Conservation (phyloP, 164 flowering plant genomes). For the Tinospora cordifolia region DNA sequence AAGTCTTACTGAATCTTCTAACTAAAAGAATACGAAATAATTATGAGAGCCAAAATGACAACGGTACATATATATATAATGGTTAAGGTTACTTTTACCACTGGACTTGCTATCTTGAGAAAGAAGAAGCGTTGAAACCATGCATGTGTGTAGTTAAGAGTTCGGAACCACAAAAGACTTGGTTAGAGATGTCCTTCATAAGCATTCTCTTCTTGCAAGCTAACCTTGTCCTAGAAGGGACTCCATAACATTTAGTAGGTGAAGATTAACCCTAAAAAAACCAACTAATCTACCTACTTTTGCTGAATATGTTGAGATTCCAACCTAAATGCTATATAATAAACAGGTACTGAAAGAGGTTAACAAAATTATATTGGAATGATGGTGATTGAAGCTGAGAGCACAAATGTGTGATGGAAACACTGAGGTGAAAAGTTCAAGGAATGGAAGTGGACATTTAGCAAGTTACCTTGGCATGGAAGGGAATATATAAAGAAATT, state of each 20-base stretch:
- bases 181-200: background rate
- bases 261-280: slow-evolving; percentile 7
- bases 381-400: background rate
- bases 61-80: too few species aligned
- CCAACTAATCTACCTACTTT: slow-evolving; percentile 17
- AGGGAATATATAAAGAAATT: background rate
- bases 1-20: too few species aligned
- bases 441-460: background rate
- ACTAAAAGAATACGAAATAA: too few species aligned
- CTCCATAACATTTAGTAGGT: slow-evolving; percentile 16
- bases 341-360: background rate
- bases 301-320: slow-evolving; percentile 8
- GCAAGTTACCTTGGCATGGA: background rate
- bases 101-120: background rate
- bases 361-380: background rate
- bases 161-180: slow-evolving; percentile 1
- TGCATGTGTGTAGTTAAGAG: background rate
- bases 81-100: slow-evolving; percentile 4
- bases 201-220: slow-evolving; percentile 14
- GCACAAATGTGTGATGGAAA: background rate
- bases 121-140: slow-evolving; percentile 9
- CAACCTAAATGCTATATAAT: background rate
- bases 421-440: background rate
- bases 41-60: too few species aligned
- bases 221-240: slow-evolving; percentile 11